phyloP scores from a whole-genome alignment of 495 filamentous ascomycete species.

The Hypomontagnella monticulosa region DNA sequence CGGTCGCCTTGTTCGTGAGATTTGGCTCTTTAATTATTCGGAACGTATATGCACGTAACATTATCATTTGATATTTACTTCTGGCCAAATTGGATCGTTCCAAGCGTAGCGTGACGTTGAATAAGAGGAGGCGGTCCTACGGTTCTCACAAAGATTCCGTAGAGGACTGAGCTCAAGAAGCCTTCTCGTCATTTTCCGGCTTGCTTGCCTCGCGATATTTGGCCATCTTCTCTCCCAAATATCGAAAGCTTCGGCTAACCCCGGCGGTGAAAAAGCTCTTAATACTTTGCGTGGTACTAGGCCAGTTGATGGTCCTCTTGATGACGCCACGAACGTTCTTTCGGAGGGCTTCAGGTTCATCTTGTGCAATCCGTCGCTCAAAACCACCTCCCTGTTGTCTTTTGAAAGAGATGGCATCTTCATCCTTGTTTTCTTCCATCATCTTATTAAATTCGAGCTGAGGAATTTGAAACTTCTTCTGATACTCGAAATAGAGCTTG shows the following conservation, averaged over 20 bases:
- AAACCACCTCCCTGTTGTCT: slow-evolving; percentile 82
- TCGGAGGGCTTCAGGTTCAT: slow-evolving; percentile 69
- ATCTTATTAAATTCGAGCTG: slow-evolving; percentile 84
- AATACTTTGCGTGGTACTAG: slow-evolving; percentile 81
- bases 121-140: too few relatives aligned
- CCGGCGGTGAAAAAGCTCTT: slow-evolving; percentile 86
- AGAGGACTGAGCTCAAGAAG: slow-evolving; percentile 15
- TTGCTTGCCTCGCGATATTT: slow-evolving; percentile 68
- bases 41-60: not conserved
- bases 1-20: slow-evolving; percentile 4
- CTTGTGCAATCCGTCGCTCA: slow-evolving; percentile 80
- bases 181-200: slow-evolving; percentile 30
- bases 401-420: slow-evolving; percentile 72
- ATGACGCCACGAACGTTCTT: slow-evolving; percentile 76
- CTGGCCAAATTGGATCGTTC: not conserved
- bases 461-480: slow-evolving; percentile 87
- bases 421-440: slow-evolving; percentile 76
- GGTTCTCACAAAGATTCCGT: not conserved
- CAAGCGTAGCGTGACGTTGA: not conserved
- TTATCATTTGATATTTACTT: not conserved
- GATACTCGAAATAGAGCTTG: slow-evolving; percentile 92
- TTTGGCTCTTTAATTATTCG: not conserved
- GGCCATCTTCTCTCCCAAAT: slow-evolving; percentile 82
- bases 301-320: slow-evolving; percentile 88
- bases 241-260: slow-evolving; percentile 70